Evolutionary conservation across 352 stramenopile genomes (phyloP), one percentile per base, ranked within the genome.

Genomic region (Phytophthora syringae): DNA sequence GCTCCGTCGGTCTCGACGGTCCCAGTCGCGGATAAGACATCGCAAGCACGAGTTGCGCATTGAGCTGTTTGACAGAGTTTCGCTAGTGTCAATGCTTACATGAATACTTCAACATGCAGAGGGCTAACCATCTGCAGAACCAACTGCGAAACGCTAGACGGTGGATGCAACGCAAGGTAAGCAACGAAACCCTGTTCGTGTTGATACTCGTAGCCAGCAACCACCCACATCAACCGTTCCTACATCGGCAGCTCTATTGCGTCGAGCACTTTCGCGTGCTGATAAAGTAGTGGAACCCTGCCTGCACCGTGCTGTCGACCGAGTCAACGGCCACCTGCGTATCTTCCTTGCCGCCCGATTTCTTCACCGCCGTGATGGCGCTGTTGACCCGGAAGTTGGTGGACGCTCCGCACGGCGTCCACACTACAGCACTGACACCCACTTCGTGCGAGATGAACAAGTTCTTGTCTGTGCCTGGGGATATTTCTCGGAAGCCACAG

Each of bases 311-410:
- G 64, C 69, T 76, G 59, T 85, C 77, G 36, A 81, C 72, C 56
- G 77, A 86, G 69, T 86, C 77, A 48, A 86, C 72, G 16, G 65
- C 74, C 34, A 86, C 67, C 52, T 86, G 74, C 24, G 79, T 78
- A 13, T 83, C 64, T 20, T 81, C 66, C 39, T 66, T 70, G 7
- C 43, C 59, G 1, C 36, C 50, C 7, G 62, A 13, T 32, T 53
- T 45, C 57, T 86, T 86, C 43, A 60, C 62, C 7, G 72, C 74
- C 15, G 74, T 83, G 43, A 83, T 66, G 11, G 72, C 77, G 43
- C 59, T 80, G 61, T 83, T 86, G n/a, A 86, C 67, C 34, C 77
- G 74, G 57, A 86, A 83, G 64, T 80, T 80, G 40, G 72, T 83
- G 15, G 68, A 83, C 2, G 72, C 70, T 18, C 74, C 77, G 37